A percentile compares a stretch with the other conserved stretches of the same genome.
phyloP scores from a whole-genome alignment of 768 basidiomycete genomes.

The Mycena rosella region DNA sequence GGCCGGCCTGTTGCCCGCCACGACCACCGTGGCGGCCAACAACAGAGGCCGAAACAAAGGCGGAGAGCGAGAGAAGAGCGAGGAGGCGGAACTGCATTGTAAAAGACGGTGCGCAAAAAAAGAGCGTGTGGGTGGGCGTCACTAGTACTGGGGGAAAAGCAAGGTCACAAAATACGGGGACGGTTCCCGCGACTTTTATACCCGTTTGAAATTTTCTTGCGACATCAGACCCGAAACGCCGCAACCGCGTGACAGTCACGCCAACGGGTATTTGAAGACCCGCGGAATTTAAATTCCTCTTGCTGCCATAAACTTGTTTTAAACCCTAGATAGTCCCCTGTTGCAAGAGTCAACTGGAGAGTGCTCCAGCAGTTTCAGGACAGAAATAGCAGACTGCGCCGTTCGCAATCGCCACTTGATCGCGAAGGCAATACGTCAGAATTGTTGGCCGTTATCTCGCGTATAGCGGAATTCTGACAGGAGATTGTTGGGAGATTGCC shows the following conservation, averaged over 20 bases:
- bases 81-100: conserved; percentile 30
- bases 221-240: conserved; percentile 12
- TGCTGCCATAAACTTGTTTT: too few species aligned
- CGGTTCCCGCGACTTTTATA: conserved; percentile 6
- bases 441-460: too few species aligned
- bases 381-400: too few species aligned
- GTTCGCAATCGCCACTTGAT: too few species aligned
- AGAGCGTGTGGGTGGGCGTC: conserved; percentile 14
- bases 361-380: too few species aligned
- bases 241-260: neutral
- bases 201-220: conserved; percentile 10
- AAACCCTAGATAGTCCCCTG: too few species aligned
- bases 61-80: conserved; percentile 17
- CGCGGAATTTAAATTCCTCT: neutral
- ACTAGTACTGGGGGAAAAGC: neutral
- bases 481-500: too few species aligned
- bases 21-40: conserved; percentile 4
- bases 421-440: too few species aligned
- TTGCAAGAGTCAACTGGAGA: too few species aligned
- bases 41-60: conserved; percentile 4
- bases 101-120: conserved; percentile 21
- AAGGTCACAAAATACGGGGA: neutral
- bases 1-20: too few species aligned
- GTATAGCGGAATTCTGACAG: too few species aligned
- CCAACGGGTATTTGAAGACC: conserved; percentile 3